Evolutionary conservation across 495 filamentous ascomycete genomes (phyloP).

Genomic region (Choiromyces venosus): DNA sequence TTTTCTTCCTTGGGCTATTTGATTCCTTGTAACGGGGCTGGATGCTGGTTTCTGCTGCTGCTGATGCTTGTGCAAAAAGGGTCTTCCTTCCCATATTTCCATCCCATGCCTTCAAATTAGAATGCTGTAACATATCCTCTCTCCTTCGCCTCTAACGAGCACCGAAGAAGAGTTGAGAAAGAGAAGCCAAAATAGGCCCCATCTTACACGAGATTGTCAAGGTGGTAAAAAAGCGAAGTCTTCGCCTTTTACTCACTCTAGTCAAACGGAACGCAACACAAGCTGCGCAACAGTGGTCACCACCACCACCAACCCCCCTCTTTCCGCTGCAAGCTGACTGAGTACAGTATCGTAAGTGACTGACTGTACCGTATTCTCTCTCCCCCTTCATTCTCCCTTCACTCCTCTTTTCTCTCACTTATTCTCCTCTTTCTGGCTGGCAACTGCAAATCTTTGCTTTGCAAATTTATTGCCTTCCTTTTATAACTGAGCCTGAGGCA

Average conservation of each 20-base stretch:
- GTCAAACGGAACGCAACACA: conserved; percentile 32
- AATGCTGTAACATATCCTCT: not conserved
- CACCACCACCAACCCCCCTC: conserved; percentile 34
- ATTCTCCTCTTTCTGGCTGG: not conserved
- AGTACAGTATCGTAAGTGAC: conserved; percentile 9
- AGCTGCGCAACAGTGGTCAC: conserved; percentile 29
- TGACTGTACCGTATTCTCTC: conserved; percentile 11
- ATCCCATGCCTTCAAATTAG: not conserved
- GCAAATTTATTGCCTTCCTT: not conserved
- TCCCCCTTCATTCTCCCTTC: conserved; percentile 26
- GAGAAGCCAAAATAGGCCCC: not conserved
- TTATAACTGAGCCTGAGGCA: not conserved
- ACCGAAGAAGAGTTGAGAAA: not conserved
- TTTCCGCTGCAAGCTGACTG: conserved; percentile 35
- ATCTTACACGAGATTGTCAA: conserved; percentile 18
- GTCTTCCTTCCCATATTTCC: not conserved
- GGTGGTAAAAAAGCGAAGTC: conserved; percentile 13
- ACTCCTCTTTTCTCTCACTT: conserved; percentile 12
- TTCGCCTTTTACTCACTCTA: conserved; percentile 28
- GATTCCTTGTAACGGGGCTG: not conserved
- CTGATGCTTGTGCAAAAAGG: not conserved
- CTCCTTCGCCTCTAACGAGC: not conserved
- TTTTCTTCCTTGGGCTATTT: not conserved
- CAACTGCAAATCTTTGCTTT: not conserved
- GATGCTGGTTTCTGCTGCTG: not conserved